These are phyloP conservation scores for Carnegiea gigantea DNA, from an alignment of 179 eudicot species.

Conservation along the genomic window DNA sequence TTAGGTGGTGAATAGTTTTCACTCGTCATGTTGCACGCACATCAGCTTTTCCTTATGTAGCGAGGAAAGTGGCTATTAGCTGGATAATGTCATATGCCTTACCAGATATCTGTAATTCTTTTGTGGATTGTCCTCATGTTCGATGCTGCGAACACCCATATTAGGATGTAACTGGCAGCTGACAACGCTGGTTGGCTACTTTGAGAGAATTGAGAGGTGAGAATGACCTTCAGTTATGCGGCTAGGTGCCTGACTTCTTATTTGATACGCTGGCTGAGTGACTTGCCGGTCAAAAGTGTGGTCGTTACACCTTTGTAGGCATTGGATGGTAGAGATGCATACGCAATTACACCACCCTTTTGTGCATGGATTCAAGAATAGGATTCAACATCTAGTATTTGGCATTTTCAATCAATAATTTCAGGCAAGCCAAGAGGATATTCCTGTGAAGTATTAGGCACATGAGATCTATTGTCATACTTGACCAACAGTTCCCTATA, in stretches of 20 bases:
- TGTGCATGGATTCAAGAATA: too few relatives aligned
- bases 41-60: not conserved
- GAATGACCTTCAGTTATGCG: not conserved
- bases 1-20: not conserved
- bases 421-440: too few relatives aligned
- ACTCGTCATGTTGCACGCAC: not conserved
- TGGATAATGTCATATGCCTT: not conserved
- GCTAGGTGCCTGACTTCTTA: not conserved
- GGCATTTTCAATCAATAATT: too few relatives aligned
- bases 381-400: too few relatives aligned
- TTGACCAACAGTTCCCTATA: not conserved
- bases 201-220: not conserved
- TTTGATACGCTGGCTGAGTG: not conserved
- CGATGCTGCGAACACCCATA: not conserved
- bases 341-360: too few relatives aligned
- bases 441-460: too few relatives aligned
- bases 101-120: not conserved
- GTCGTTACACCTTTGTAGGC: too few relatives aligned
- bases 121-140: not conserved
- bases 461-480: not conserved
- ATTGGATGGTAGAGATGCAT: too few relatives aligned
- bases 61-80: not conserved
- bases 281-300: not conserved
- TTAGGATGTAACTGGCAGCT: not conserved
- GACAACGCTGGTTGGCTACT: not conserved